Evolutionary conservation across 148 eudicot genomes (phyloP), one percentile per base, ranked within the genome.

Genomic region (Amaranthus cruentus): DNA sequence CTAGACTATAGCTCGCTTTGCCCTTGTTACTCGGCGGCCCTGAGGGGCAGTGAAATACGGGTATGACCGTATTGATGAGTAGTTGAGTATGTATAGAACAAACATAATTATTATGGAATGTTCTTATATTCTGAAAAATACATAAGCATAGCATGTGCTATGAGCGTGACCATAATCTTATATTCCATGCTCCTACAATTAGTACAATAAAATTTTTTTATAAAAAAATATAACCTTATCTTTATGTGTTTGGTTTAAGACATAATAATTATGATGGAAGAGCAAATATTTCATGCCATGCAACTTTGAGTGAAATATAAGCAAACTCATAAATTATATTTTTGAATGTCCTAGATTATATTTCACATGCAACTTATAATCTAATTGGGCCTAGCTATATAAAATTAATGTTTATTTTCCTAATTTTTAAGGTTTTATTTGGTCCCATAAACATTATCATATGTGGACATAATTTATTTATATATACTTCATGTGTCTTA

Each of bases 221-320:
- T 6, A 68, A 10, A 15, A 2, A 76, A 48, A 59, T 54, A 18
- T 62, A 47, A 67, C 47, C 60, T 68, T 67, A 60, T 76, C 58
- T 72, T 60, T 4, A 4, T 48, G n/a, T 11, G 38, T 9, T 61
- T 42, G 7, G 42, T 10, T 51, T 73, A 68, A 69, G 77, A 56
- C 83, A 86, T 75, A 76, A 81, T 84, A 61, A 83, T 79, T 53
- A 79, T 79, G 8, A 75, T 47, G 8, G 72, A 75, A 47, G 58
- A 69, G 61, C 69, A 75, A 51, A 58, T 75, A 73, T 72, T 47
- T 71, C 75, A 65, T 75, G 75, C 76, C 72, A 68, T 68, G 74
- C 68, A 62, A 48, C 78, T 84, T 84, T 81, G 84, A 79, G 85
- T 84, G 85, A 79, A 67, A 66, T 13, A 18, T 73, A 81, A 76